A percentile compares a stretch with the other conserved stretches of the same genome.
Conservation (phyloP, 129 eudicot species). For the Arctium minus region DNA sequence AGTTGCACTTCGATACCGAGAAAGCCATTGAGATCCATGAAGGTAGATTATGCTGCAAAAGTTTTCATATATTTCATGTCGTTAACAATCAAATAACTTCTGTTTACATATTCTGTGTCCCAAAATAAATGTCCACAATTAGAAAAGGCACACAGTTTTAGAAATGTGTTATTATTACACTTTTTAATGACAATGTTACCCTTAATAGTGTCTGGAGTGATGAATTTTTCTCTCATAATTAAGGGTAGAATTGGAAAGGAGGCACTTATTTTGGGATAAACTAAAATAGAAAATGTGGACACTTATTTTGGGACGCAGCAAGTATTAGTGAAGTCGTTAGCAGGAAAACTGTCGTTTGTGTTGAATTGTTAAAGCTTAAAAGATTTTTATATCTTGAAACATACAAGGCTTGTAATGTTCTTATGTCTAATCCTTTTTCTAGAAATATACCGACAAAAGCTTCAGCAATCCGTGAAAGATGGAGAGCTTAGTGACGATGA, state of each 20-base stretch:
- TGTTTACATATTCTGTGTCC: conserved; percentile 6
- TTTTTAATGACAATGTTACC: background rate
- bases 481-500: conserved; percentile 81
- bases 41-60: conserved; percentile 40
- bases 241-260: background rate
- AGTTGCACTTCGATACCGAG: conserved; percentile 74
- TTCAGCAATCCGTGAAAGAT: conserved; percentile 67
- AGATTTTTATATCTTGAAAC: background rate
- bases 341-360: background rate
- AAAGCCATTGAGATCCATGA: conserved; percentile 87
- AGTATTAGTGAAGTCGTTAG: background rate
- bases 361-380: background rate
- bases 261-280: background rate
- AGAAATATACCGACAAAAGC: conserved; percentile 92
- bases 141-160: background rate
- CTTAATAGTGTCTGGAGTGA: background rate
- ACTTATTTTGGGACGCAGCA: background rate
- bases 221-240: background rate
- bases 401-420: background rate
- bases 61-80: background rate
- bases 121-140: background rate
- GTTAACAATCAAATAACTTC: background rate
- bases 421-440: background rate
- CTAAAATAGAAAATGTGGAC: background rate
- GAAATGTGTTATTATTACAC: background rate